Base-by-base conservation (phyloP, 1,284 basidiomycete species). In the Cyathus olla region DNA sequence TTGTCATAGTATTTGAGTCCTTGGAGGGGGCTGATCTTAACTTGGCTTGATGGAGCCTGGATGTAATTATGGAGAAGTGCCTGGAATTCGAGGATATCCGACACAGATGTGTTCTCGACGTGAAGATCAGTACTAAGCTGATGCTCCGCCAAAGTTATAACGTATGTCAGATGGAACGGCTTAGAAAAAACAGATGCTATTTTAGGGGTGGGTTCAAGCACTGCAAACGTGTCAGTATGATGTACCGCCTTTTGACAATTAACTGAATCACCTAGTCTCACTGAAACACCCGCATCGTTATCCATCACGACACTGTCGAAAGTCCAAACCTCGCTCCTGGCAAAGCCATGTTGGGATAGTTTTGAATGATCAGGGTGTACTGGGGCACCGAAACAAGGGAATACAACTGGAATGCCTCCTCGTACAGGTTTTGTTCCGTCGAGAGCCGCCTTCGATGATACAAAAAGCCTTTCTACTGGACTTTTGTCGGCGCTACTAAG, bases 21-120 rank as follows among this genome's bases (percentile, higher is more conserved):
- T 59, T 89, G 80, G 28, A 95, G 78, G 5, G 91, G 87, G 8
- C 78, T 80, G 62, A 95, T 81, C 3, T 82, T 72, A n/a, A 89
- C 87, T 6, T 84, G 77, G 59, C 84, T 83, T 44, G 85, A 84
- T 49, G 85, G 91, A 8, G 87, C 92, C n/a, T 85, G 86, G 62
- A 96, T 85, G 77, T 97, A 97, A 58, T 87, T 95, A 77, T 97
- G 95, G 60, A 97, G 85, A 37, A 97, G 82, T 2, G 94, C 91
- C 76, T 97, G 95, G 81, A 96, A 97, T 71, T 90, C 89, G 55
- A 96, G 85, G 3, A 76, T 65, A 56, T 85, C 80, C 22, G 49
- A 15, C 0, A 80, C 70, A 6, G 87, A 87, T 0, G 85, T 84
- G 72, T 96, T 96, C 63, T 83, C 85, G 60, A 97, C 90, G 73